A percentile compares a stretch with the other conserved stretches of the same genome.
phyloP scores from a whole-genome alignment of 2,329 filamentous ascomycete genomes.

The Diaporthe velutina region DNA sequence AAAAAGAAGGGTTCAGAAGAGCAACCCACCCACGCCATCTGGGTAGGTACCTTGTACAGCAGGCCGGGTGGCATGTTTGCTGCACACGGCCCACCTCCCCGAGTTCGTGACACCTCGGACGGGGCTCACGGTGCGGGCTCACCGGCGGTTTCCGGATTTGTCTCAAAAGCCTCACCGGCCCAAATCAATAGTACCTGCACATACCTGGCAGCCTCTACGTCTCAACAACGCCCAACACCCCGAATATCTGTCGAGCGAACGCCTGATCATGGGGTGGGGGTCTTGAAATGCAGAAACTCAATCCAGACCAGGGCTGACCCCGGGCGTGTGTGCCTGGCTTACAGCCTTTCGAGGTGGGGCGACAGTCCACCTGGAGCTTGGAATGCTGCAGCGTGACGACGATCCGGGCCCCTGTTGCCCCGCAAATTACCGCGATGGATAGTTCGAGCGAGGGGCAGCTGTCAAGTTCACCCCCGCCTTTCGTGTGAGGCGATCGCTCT shows the following conservation, averaged over 20 bases:
- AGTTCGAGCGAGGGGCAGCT: slow-evolving; percentile 31
- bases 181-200: not conserved
- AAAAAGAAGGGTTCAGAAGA: not conserved
- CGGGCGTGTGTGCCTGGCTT: not conserved
- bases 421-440: slow-evolving; percentile 32
- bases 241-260: slow-evolving; percentile 17
- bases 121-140: not conserved
- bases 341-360: slow-evolving; percentile 32
- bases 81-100: slow-evolving; percentile 11
- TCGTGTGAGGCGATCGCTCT: slow-evolving; percentile 31
- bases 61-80: not conserved
- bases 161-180: slow-evolving; percentile 15
- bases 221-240: slow-evolving; percentile 1
- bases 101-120: not conserved
- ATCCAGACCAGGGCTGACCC: slow-evolving; percentile 34
- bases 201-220: not conserved
- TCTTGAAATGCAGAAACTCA: slow-evolving; percentile 29
- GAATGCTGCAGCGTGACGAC: slow-evolving; percentile 34
- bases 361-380: slow-evolving; percentile 26
- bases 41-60: not conserved
- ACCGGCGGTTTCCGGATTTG: slow-evolving; percentile 9
- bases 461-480: slow-evolving; percentile 28
- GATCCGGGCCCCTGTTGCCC: slow-evolving; percentile 29
- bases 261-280: slow-evolving; percentile 31
- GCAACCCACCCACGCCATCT: not conserved